Conservation (phyloP, 1,284 basidiomycete species). For the Sporisorium exsertum region DNA sequence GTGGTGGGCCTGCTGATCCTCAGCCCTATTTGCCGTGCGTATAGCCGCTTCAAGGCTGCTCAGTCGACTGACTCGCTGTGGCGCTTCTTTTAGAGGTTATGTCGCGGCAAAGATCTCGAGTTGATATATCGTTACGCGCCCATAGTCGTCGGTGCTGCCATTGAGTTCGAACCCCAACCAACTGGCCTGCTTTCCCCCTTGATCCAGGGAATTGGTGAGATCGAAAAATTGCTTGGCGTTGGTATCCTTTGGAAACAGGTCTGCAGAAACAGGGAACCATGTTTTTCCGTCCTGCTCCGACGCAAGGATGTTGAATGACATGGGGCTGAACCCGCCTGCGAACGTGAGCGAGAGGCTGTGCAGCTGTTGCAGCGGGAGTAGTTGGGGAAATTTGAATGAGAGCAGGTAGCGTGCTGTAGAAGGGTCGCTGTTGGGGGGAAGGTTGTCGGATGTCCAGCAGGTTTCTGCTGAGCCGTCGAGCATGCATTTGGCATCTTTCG, state of each 20-base stretch:
- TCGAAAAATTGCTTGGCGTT: constrained; percentile 47
- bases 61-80: constrained; percentile 34
- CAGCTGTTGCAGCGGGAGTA: background rate
- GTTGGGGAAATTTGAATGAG: constrained; percentile 28
- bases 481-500: constrained; percentile 44
- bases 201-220: background rate
- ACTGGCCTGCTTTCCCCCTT: background rate
- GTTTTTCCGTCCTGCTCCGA: constrained; percentile 19
- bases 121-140: constrained; percentile 41
- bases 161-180: constrained; percentile 36
- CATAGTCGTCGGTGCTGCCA: constrained; percentile 52
- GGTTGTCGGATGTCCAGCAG: constrained; percentile 51
- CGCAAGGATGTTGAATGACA: constrained; percentile 14
- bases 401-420: constrained; percentile 10
- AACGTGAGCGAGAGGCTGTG: constrained; percentile 41
- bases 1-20: constrained; percentile 29
- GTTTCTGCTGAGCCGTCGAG: constrained; percentile 46
- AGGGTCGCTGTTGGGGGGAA: constrained; percentile 32
- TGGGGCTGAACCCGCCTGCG: constrained; percentile 44
- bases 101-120: constrained; percentile 23
- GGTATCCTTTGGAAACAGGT: constrained; percentile 30
- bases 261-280: constrained; percentile 1
- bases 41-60: constrained; percentile 35
- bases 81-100: constrained; percentile 40
- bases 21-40: constrained; percentile 31